Evolutionary conservation across 2,329 filamentous ascomycete genomes (phyloP), one percentile per base, ranked within the genome.

Genomic region (Capronia epimyces): DNA sequence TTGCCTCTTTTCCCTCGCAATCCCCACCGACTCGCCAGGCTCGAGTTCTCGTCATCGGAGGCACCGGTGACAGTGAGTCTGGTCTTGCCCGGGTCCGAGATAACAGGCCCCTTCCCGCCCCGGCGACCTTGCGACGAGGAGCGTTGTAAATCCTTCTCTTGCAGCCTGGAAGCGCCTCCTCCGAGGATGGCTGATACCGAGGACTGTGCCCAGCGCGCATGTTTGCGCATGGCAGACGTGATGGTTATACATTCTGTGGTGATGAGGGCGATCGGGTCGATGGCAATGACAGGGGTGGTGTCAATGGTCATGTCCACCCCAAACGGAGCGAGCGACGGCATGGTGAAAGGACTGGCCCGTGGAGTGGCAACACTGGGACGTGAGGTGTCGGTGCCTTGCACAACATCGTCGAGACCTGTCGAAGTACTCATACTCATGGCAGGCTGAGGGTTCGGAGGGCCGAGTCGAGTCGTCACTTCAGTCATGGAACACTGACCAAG

Each of bases 191-290:
- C 91, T 31, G 93, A 89, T 39, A 98, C 93, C 3, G 90, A 96
- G 10, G 90, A 95, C 68, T 97, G 90, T 42, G 89, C 89, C 77
- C 91, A 97, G 59, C 93, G 86, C 58, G 89, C 87, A 79, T 96
- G 86, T 73, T 98, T 98, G 65, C 95, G 90, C 80, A 98, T 96
- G 55, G 90, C 89, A 56, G 91, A 96, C 12, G 93, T 97, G 72
- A 98, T 91, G 40, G 90, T 91, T 66, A 97, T 97, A 70, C 93
- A 98, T 83, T 98, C 93, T 70, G 91, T 95, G 57, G 95, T 95
- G 59, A 98, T 89, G 63, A 98, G 76, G 43, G 89, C 90, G 50
- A 95, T 84, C 1, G 90, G 89, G 64, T 95, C 88, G 60, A 95
- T 86, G 37, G 90, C 88, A 56, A 95, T 88, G 10, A 48, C 49